Evolutionary conservation across 148 eudicot species (phyloP), one percentile per base, ranked within the genome.

Genomic region (Vaccinium vitisidaea): DNA sequence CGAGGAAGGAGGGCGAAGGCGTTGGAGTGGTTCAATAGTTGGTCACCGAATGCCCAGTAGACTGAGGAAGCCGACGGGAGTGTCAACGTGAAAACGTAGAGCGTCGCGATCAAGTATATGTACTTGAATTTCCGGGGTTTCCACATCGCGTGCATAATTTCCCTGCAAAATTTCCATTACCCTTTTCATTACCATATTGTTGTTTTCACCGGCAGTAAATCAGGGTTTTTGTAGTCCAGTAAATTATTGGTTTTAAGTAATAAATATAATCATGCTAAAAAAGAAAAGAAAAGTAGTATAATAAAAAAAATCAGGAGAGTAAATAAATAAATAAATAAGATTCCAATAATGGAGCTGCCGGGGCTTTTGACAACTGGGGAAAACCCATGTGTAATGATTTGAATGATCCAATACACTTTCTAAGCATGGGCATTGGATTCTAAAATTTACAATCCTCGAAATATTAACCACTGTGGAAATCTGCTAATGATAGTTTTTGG

Each of bases 71-170:
- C 92, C 0, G 98, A 94, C 11, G 98, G 98, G 13, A 94, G 79
- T 6, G 98, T 94, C 6, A 94, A 84, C 1, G 96, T 94, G 90
- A 94, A 94, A 0, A 94, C 98, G 74, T 94, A 94, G 13, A 94
- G 88, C 36, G 98, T 94, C 48, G 98, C 98, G 9, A 90, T 36
- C 30, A 94, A 77, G 88, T 94, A 94, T 27, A 93, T 93, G 92
- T 92, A 94, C 93, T 94, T 94, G 92, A 94, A 94, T 82, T 93
- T 94, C 73, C 89, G 93, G 11, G 96, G 98, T 73, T 94, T 94
- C 98, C 97, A 94, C 94, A 94, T 94, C 2, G 92, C 92, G 48
- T 90, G 92, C 92, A 87, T 93, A 49, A 93, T 93, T 88, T 93
- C 96, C 85, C 96, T 93, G 91, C 25, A 82, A 89, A 43, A 56